These are phyloP conservation scores for Phialemonium atrogriseum DNA, from an alignment of 2,329 filamentous ascomycete genomes.

Conservation along the genomic window DNA sequence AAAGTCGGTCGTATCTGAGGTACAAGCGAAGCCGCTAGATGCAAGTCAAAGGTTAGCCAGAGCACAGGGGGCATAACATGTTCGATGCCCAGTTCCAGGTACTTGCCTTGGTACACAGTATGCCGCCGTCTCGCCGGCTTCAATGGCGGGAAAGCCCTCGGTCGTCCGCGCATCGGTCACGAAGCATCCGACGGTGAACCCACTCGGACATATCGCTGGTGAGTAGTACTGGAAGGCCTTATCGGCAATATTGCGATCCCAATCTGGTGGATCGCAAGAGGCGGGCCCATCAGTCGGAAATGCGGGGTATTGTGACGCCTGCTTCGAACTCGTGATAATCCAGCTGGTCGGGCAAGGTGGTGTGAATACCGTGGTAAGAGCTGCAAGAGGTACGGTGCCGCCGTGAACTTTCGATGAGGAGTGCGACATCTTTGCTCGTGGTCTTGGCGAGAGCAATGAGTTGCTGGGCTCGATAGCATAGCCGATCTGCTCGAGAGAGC, in stretches of 20 bases:
- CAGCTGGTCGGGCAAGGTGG: slow-evolving; percentile 29
- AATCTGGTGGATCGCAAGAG: slow-evolving; percentile 26
- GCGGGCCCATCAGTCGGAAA: slow-evolving; percentile 23
- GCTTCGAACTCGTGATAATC: slow-evolving; percentile 28
- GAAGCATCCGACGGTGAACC: slow-evolving; percentile 25
- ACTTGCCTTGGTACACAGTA: slow-evolving; percentile 23
- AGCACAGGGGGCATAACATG: no score
- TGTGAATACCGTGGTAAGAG: slow-evolving; percentile 31
- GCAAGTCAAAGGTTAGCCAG: no score
- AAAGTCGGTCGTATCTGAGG: slow-evolving; percentile 30
- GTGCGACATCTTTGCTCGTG: no score
- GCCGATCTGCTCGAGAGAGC: no score
- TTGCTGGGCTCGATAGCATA: no score
- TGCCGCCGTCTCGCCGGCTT: slow-evolving; percentile 20
- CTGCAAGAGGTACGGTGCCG: slow-evolving; percentile 23
- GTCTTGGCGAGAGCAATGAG: no score
- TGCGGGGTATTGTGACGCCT: slow-evolving; percentile 28
- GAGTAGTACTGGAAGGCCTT: slow-evolving; percentile 30
- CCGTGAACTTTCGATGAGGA: no score
- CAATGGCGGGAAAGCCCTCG: slow-evolving; percentile 22
- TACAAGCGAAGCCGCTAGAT: slow-evolving; percentile 29
- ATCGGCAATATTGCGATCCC: slow-evolving; percentile 23
- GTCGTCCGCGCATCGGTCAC: slow-evolving; percentile 16
- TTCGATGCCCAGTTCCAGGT: no score
- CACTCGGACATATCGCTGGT: slow-evolving; percentile 29